Evolutionary conservation across 495 filamentous ascomycete genomes (phyloP).

Genomic region (Penicillium salamii): DNA sequence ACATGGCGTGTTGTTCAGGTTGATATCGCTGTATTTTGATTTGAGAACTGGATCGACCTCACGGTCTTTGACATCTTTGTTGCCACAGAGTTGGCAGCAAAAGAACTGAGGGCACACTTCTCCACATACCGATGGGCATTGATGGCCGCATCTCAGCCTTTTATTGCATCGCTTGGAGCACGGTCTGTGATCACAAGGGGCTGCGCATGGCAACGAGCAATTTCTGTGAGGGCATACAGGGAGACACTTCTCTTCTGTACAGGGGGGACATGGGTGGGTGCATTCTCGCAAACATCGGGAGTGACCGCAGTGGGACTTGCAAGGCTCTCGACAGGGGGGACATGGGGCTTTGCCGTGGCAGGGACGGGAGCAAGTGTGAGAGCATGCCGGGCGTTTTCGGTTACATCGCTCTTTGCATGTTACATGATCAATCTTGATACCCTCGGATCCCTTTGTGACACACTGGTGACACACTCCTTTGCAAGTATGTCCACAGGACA

Average conservation of each 20-base stretch:
- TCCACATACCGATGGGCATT: constrained; percentile 65
- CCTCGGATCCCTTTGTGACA: constrained; percentile 23
- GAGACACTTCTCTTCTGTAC: constrained; percentile 53
- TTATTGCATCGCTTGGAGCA: constrained; percentile 63
- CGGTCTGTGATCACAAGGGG: constrained; percentile 60
- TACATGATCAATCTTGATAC: constrained; percentile 41
- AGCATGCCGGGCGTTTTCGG: constrained; percentile 53
- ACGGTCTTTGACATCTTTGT: constrained; percentile 37
- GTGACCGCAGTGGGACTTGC: constrained; percentile 62
- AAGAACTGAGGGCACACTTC: constrained; percentile 55
- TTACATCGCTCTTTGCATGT: constrained; percentile 53
- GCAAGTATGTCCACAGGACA: constrained; percentile 65
- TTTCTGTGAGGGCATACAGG: constrained; percentile 55
- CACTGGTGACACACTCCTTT: constrained; percentile 50
- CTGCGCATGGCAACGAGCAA: constrained; percentile 64
- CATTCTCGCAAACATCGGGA: constrained; percentile 58
- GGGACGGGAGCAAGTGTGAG: constrained; percentile 48
- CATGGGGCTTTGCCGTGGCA: constrained; percentile 58
- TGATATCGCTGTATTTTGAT: constrained; percentile 50
- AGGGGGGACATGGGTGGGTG: constrained; percentile 63
- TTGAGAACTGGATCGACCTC: constrained; percentile 55
- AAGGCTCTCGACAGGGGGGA: constrained; percentile 50
- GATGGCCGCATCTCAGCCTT: constrained; percentile 61
- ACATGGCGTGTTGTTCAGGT: constrained; percentile 57
- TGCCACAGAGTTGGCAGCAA: constrained; percentile 58